These are phyloP conservation scores for Pyrus betulifolia DNA, from an alignment of 306 rosid species.

Conservation along the genomic window DNA sequence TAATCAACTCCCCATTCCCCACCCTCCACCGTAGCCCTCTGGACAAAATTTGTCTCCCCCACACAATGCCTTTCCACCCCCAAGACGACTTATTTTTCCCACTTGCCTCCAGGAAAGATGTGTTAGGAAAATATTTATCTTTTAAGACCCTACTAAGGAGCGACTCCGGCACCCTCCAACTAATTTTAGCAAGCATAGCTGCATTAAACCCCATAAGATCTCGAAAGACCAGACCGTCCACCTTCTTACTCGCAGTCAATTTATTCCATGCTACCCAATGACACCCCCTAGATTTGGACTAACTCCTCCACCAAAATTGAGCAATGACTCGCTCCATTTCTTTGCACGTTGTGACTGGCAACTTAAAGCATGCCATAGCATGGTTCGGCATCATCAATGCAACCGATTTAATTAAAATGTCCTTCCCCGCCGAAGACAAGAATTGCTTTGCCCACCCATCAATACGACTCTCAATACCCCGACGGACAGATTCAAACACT, in stretches of 20 bases:
- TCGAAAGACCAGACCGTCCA: not conserved
- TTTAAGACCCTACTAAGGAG: rapidly evolving
- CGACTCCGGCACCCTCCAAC: rapidly evolving
- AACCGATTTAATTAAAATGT: too few relatives aligned
- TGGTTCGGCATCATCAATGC: too few relatives aligned
- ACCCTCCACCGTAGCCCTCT: rapidly evolving
- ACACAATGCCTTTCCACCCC: not conserved
- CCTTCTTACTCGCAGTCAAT: not conserved
- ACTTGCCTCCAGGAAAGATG: rapidly evolving
- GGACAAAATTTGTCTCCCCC: rapidly evolving
- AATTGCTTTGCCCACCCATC: too few relatives aligned
- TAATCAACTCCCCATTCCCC: too few relatives aligned
- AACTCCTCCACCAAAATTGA: too few relatives aligned
- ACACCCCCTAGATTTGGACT: too few relatives aligned
- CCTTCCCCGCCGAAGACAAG: too few relatives aligned
- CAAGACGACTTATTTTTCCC: rapidly evolving
- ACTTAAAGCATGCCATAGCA: too few relatives aligned
- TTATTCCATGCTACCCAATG: not conserved
- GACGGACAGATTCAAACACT: too few relatives aligned
- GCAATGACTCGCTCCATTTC: too few relatives aligned
- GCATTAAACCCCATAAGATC: not conserved
- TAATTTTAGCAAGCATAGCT: not conserved
- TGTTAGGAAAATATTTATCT: not conserved
- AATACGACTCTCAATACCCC: too few relatives aligned
- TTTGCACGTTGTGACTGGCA: too few relatives aligned